A percentile compares a stretch with the other conserved stretches of the same genome.
Evolutionary conservation across 2,329 filamentous ascomycete species (phyloP).

Genomic region (Neonectria faginata): DNA sequence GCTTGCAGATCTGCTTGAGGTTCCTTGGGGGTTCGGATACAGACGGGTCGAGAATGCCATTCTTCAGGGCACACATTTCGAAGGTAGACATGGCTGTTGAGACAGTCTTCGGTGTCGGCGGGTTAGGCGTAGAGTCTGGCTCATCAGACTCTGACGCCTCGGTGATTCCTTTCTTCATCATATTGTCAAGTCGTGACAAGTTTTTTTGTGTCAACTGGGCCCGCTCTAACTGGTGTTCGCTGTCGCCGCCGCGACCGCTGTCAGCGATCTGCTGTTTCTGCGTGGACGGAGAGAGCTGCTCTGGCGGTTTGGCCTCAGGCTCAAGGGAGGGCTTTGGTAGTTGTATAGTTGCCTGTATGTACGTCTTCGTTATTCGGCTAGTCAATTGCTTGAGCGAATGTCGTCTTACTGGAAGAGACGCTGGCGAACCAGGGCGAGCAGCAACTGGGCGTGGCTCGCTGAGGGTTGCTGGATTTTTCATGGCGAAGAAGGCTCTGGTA

Average conservation of each 20-base stretch:
- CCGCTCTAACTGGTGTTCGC: not conserved
- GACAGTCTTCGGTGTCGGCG: not conserved
- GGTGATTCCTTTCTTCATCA: not conserved
- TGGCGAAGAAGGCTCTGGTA: too few relatives aligned
- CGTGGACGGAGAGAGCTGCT: not conserved
- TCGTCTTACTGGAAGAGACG: too few relatives aligned
- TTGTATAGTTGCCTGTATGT: not conserved
- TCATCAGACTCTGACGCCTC: not conserved
- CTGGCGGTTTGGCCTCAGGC: not conserved
- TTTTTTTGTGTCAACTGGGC: slow-evolving; percentile 12
- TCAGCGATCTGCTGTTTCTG: not conserved
- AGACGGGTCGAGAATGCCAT: not conserved
- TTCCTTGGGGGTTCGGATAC: not conserved
- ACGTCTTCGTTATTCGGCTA: not conserved
- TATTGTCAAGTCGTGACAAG: not conserved
- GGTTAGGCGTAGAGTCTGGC: not conserved
- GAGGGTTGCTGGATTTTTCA: too few relatives aligned
- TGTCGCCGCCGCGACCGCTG: not conserved
- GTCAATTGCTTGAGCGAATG: too few relatives aligned
- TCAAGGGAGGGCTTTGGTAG: not conserved
- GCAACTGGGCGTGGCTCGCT: too few relatives aligned
- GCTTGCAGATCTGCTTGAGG: not conserved
- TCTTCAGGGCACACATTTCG: not conserved
- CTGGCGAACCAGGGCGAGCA: too few relatives aligned
- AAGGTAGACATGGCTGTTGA: slow-evolving; percentile 1